Base-by-base conservation (phyloP, 441 rosid genomes). In the Corymbia calophylla region DNA sequence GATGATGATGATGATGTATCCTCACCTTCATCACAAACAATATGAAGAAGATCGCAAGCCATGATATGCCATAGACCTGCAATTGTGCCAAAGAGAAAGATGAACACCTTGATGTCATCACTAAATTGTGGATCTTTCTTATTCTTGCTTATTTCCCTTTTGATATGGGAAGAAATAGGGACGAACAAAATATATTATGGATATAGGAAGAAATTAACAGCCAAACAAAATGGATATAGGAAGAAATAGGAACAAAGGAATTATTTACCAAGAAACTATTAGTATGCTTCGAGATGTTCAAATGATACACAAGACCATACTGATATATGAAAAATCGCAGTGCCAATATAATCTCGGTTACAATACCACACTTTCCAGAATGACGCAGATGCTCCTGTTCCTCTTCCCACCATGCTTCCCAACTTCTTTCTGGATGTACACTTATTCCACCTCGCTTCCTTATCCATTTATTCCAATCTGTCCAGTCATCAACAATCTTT, bases 361-460 rank as follows among this genome's bases (percentile, higher is more conserved):
- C 68, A 81, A 97, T 93, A 77, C 99, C 99, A 60, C 99, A 98
- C 91, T 92, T 96, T 89, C 99, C 99, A 39, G 99, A 97, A 91
- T 93, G 89, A 51, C 87, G 95, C 84, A 98, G 98, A 94, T 98
- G 99, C 84, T 97, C 99, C 91, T 97, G 99, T 93, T 98, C 99
- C 92, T 98, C 98, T 89, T 98, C 99, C 99, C 99, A 98, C 99
- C 99, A 98, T 1, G 99, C 95, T 91, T 98, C 99, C 99, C 99
- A 98, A 92, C 99, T 96, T 90, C 96, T 95, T 89, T 96, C 99
- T 29, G 98, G 94, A 3, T 95, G 97, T 35, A 97, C 44, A 39
- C 44, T 98, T 89, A 97, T 97, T 73, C 98, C 99, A 11, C 99
- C 99, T 25, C 92, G 92, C 91, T 97, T 98, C 87, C 94, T 94